Conservation (phyloP, 345 rosid species). For the Erucastrum elatum region DNA sequence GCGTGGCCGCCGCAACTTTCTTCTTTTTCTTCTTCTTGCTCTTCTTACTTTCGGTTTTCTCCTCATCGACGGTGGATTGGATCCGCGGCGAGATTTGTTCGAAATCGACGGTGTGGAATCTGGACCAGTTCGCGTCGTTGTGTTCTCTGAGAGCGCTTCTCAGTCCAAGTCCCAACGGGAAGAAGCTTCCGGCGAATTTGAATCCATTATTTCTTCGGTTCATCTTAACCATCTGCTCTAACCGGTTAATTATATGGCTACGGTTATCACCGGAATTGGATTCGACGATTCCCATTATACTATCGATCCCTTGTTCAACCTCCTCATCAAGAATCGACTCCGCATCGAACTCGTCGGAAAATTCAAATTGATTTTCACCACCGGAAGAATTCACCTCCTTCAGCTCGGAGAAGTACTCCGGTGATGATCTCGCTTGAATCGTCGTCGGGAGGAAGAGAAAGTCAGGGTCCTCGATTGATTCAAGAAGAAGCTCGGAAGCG, state of each 20-base stretch:
- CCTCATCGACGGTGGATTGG: slow-evolving; percentile 3
- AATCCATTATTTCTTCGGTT: slow-evolving; percentile 41
- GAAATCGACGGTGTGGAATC: slow-evolving; percentile 60
- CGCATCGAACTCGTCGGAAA: slow-evolving; percentile 65
- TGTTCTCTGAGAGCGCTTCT: slow-evolving; percentile 52
- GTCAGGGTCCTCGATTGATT: slow-evolving; percentile 55
- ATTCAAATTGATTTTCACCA: slow-evolving; percentile 23
- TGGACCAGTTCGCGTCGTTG: slow-evolving; percentile 49
- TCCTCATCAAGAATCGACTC: slow-evolving; percentile 83
- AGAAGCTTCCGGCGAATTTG: slow-evolving; percentile 36
- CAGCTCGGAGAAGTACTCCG: slow-evolving; percentile 38
- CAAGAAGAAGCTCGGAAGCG: slow-evolving; percentile 61
- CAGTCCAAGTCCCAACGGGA: slow-evolving; percentile 42
- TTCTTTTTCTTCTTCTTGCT: slow-evolving; percentile 49
- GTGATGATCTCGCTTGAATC: slow-evolving; percentile 32
- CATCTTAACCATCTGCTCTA: slow-evolving; percentile 33
- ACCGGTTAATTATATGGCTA: slow-evolving; percentile 9
- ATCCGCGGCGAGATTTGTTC: slow-evolving; percentile 68
- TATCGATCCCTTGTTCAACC: slow-evolving; percentile 65
- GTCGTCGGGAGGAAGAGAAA: slow-evolving; percentile 53
- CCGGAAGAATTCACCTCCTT: slow-evolving; percentile 41
- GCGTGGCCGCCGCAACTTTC: slow-evolving; percentile 28
- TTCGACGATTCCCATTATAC: slow-evolving; percentile 65
- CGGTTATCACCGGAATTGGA: slow-evolving; percentile 19
- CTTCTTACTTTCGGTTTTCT: slow-evolving; percentile 3